Conservation (phyloP, 2,329 filamentous ascomycete genomes). For the Acephala macrosclerotiorum region DNA sequence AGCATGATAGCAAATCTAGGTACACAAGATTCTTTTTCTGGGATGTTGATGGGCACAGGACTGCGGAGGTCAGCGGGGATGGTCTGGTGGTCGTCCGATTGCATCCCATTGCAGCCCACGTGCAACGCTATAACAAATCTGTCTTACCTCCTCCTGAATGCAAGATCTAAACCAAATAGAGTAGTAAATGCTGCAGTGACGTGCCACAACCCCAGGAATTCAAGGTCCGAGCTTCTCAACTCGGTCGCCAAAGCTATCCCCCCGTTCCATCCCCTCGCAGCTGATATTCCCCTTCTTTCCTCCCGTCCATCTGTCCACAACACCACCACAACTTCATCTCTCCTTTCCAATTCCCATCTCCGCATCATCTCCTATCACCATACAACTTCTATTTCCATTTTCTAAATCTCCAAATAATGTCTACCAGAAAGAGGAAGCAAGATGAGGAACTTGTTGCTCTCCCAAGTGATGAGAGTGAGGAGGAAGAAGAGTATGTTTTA, state of each 20-base stretch:
- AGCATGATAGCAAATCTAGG: not conserved
- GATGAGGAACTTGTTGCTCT: constrained; percentile 43
- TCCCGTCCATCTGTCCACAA: constrained; percentile 3
- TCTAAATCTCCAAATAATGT: constrained; percentile 22
- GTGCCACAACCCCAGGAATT: constrained; percentile 13
- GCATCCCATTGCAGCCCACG: constrained; percentile 15
- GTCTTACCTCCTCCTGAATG: constrained; percentile 5
- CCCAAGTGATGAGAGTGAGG: constrained; percentile 40
- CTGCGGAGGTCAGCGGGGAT: not conserved
- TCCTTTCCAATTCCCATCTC: not conserved
- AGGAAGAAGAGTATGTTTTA: constrained; percentile 42
- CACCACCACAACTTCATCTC: constrained; percentile 5
- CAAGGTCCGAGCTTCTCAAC: constrained; percentile 16
- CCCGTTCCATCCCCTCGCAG: not conserved
- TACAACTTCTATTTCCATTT: not conserved
- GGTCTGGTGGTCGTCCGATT: too few species aligned
- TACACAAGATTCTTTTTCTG: not conserved
- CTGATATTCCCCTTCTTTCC: constrained; percentile 8
- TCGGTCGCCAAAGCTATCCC: constrained; percentile 7
- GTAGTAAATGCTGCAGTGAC: too few species aligned
- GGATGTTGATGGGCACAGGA: too few species aligned
- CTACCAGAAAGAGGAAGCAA: constrained; percentile 40
- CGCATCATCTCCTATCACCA: not conserved
- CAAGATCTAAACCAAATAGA: too few species aligned
- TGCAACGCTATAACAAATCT: constrained; percentile 12